Conservation (phyloP, 2,329 filamentous ascomycete genomes). For the Fusarium palustre region DNA sequence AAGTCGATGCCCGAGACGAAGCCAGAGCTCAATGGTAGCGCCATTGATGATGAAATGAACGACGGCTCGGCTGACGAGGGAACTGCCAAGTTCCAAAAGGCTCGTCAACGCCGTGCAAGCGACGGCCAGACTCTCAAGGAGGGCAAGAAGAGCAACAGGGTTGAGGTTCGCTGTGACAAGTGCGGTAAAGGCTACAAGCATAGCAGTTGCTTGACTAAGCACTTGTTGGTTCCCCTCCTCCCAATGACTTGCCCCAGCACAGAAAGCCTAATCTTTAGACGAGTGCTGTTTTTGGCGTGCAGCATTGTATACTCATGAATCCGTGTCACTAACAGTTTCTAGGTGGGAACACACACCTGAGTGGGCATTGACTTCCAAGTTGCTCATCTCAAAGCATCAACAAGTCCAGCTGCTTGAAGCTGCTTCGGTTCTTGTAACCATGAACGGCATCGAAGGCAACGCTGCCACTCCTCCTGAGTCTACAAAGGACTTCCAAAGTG, state of each 20-base stretch:
- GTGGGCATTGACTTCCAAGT: constrained; percentile 96
- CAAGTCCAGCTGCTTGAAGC: constrained; percentile 98
- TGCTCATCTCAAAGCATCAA: constrained; percentile 99
- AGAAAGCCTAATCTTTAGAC: constrained; percentile 48
- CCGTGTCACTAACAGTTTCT: constrained; percentile 46
- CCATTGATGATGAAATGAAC: constrained; percentile 75
- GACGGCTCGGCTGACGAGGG: constrained; percentile 69
- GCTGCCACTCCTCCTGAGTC: constrained; percentile 73
- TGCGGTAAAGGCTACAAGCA: constrained; percentile 99
- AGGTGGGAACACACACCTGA: constrained; percentile 99
- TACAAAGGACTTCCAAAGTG: constrained; percentile 77
- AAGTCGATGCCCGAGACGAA: constrained; percentile 64
- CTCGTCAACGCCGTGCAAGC: constrained; percentile 74
- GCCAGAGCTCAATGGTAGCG: constrained; percentile 66
- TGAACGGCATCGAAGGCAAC: constrained; percentile 72
- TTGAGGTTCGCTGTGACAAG: constrained; percentile 94
- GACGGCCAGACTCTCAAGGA: constrained; percentile 90
- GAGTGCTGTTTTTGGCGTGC: constrained; percentile 31
- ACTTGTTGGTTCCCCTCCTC: constrained; percentile 90
- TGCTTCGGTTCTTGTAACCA: constrained; percentile 92
- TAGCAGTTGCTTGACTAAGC: constrained; percentile 99
- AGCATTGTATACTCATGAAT: constrained; percentile 36
- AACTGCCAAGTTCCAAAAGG: constrained; percentile 60
- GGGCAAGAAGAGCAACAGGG: constrained; percentile 84
- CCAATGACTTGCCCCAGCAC: constrained; percentile 54